Evolutionary conservation across 257 asterid genomes (phyloP).

Genomic region (Nyctanthes arbortristis): DNA sequence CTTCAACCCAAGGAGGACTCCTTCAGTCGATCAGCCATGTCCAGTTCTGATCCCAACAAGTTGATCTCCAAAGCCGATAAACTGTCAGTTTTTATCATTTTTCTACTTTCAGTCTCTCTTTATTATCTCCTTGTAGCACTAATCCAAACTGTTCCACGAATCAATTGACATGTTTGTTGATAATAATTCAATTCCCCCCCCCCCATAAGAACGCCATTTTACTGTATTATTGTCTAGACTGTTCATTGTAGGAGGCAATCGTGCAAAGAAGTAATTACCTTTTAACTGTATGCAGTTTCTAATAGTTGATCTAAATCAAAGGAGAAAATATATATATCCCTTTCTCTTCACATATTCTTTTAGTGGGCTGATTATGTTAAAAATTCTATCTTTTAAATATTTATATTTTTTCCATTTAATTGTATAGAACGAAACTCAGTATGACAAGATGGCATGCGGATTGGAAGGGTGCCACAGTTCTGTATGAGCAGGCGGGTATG

Average conservation of each 20-base stretch:
- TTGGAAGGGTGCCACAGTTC: slow-evolving; percentile 86
- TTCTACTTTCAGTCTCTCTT: not conserved
- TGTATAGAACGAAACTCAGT: slow-evolving; percentile 78
- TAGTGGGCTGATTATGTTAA: not conserved
- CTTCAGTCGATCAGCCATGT: slow-evolving; percentile 53
- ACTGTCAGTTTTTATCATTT: slow-evolving; percentile 42
- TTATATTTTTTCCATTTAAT: not conserved
- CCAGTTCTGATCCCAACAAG: slow-evolving; percentile 78
- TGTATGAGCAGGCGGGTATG: slow-evolving; percentile 96
- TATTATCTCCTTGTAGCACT: not conserved
- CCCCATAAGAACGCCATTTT: not conserved
- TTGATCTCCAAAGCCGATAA: slow-evolving; percentile 92
- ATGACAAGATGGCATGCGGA: slow-evolving; percentile 95
- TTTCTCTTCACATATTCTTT: too few species aligned
- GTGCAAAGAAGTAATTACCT: too few species aligned
- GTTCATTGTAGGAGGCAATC: not conserved
- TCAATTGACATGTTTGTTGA: not conserved
- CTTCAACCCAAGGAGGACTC: slow-evolving; percentile 31
- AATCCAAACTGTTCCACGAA: not conserved
- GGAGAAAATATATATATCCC: too few species aligned
- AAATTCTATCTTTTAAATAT: not conserved
- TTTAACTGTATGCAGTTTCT: too few species aligned
- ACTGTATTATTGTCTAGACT: not conserved
- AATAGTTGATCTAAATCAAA: too few species aligned
- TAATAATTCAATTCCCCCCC: not conserved